phyloP scores from a whole-genome alignment of 306 rosid species.

The Fragaria vesca region DNA sequence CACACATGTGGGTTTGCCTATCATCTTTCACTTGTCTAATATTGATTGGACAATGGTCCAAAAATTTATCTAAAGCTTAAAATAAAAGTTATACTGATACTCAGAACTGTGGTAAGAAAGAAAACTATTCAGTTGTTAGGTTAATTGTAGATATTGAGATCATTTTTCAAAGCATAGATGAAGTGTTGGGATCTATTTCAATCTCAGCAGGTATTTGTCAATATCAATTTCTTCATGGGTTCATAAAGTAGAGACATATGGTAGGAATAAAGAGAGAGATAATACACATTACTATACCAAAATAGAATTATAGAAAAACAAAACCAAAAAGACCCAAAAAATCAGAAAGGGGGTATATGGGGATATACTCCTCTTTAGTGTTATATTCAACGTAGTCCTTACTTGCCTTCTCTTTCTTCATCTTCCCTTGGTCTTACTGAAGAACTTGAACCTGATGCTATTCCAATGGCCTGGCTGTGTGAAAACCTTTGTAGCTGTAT shows the following conservation, averaged over 20 bases:
- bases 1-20: constrained; percentile 6
- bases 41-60: neutral
- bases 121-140: neutral
- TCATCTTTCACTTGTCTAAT: too few species aligned
- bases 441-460: constrained; percentile 87
- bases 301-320: constrained; percentile 23
- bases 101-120: neutral
- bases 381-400: constrained; percentile 16
- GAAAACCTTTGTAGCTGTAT: constrained; percentile 89
- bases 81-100: neutral
- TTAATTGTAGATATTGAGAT: neutral
- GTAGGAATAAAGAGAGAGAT: constrained; percentile 24
- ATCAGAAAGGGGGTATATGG: constrained; percentile 40
- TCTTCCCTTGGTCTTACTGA: constrained; percentile 66
- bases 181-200: constrained; percentile 41
- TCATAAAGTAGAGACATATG: constrained; percentile 36
- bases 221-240: constrained; percentile 39
- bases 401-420: constrained; percentile 57
- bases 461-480: constrained; percentile 72
- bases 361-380: constrained; percentile 43
- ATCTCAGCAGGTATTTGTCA: constrained; percentile 43
- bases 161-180: constrained; percentile 8
- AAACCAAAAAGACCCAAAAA: constrained; percentile 40
- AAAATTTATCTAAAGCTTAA: neutral
- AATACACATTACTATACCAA: constrained; percentile 58